phyloP scores from a whole-genome alignment of 768 basidiomycete genomes.

The Boletus tomentosulus region DNA sequence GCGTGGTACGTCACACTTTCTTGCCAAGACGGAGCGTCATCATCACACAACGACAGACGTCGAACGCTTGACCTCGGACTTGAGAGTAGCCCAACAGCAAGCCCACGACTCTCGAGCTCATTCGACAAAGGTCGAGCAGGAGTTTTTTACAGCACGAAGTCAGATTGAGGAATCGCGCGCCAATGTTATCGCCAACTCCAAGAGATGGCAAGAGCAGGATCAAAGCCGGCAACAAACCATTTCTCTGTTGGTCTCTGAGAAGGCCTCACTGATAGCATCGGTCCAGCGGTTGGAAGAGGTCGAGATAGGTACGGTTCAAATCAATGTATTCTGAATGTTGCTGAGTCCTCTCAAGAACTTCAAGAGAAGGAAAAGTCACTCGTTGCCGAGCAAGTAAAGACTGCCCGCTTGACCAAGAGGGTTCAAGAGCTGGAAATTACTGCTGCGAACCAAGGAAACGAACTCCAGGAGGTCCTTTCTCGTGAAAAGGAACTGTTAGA shows the following conservation, averaged over 20 bases:
- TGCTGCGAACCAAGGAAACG: conserved; percentile 37
- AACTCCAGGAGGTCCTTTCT: conserved; percentile 33
- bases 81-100: conserved; percentile 14
- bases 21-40: conserved; percentile 26
- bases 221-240: conserved; percentile 72
- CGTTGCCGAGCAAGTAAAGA: conserved; percentile 39
- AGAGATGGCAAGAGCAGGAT: conserved; percentile 30
- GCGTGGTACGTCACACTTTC: conserved; percentile 20
- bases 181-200: conserved; percentile 9
- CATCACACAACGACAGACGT: conserved; percentile 16
- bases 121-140: conserved; percentile 16
- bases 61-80: conserved; percentile 16
- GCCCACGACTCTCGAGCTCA: conserved; percentile 8
- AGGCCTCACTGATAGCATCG: conserved; percentile 54
- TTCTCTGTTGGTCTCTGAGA: conserved; percentile 71
- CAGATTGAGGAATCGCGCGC: conserved; percentile 19
- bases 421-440: conserved; percentile 42
- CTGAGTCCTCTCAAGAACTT: conserved; percentile 34
- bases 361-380: conserved; percentile 41
- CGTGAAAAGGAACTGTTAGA: conserved; percentile 52
- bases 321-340: neutral
- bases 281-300: conserved; percentile 54
- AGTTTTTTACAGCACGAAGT: conserved; percentile 16
- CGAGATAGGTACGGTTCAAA: conserved; percentile 53
- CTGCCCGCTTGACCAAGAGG: conserved; percentile 38